A percentile compares a stretch with the other conserved stretches of the same genome.
Evolutionary conservation across 345 rosid species (phyloP).

Genomic region (Firmiana major): DNA sequence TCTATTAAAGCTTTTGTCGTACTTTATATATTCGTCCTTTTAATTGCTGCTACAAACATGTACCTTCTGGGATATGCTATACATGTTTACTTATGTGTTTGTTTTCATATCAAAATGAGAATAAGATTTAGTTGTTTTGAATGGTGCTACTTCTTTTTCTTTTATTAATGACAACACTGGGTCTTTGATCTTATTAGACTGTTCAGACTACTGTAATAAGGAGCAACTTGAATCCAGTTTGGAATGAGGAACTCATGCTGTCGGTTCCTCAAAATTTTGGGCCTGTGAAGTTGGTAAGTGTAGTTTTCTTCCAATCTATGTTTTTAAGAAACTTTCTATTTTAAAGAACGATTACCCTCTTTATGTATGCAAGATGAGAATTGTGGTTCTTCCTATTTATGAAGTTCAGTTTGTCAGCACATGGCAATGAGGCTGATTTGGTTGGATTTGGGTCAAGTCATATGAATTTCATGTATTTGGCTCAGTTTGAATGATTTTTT

Average conservation of each 20-base stretch:
- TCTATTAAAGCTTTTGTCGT: not conserved
- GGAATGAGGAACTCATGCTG: conserved; percentile 82
- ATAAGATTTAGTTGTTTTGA: not conserved
- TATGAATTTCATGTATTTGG: not conserved
- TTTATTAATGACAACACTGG: not conserved
- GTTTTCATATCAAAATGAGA: not conserved
- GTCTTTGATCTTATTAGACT: conserved; percentile 36
- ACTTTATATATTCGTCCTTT: not conserved
- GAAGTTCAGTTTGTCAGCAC: too few species aligned
- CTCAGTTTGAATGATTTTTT: too few species aligned
- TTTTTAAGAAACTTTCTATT: not conserved
- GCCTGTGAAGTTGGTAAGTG: conserved; percentile 60
- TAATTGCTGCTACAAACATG: not conserved
- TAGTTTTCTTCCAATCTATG: not conserved
- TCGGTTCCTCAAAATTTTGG: conserved; percentile 66
- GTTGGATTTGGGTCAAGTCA: not conserved
- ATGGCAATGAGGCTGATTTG: not conserved
- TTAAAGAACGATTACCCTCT: not conserved
- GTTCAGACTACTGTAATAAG: conserved; percentile 48
- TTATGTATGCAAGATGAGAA: not conserved
- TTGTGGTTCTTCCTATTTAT: not conserved
- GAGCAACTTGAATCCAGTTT: conserved; percentile 76
- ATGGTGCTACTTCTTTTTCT: not conserved
- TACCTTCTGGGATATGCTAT: not conserved
- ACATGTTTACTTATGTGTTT: not conserved